phyloP scores from a whole-genome alignment of 140 eudicot genomes.

The Eryngium alpinum region DNA sequence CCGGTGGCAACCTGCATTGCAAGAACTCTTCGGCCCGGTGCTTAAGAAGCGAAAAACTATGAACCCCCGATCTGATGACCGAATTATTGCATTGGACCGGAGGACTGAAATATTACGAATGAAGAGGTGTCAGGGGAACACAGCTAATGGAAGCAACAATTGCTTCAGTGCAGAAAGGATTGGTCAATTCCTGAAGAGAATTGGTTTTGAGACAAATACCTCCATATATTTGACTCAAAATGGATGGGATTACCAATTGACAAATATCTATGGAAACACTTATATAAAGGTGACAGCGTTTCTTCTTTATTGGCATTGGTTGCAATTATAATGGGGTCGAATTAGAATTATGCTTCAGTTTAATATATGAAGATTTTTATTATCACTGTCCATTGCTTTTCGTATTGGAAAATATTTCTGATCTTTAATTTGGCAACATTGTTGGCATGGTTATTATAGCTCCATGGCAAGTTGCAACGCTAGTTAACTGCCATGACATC shows the following conservation, averaged over 20 bases:
- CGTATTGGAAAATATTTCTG: neutral
- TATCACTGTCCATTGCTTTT: no score
- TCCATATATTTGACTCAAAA: conserved; percentile 53
- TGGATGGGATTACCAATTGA: conserved; percentile 32
- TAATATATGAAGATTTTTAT: no score
- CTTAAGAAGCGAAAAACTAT: conserved; percentile 26
- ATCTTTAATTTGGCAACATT: no score
- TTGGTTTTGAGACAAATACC: conserved; percentile 22
- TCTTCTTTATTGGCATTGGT: neutral
- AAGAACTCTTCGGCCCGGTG: conserved; percentile 39
- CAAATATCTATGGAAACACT: conserved; percentile 10
- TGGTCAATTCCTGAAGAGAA: conserved; percentile 37
- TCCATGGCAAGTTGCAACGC: no score
- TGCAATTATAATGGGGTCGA: neutral
- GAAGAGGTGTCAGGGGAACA: conserved; percentile 23
- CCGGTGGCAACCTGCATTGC: conserved; percentile 37
- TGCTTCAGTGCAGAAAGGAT: conserved; percentile 48
- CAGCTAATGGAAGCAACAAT: conserved; percentile 24
- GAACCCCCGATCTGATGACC: conserved; percentile 35
- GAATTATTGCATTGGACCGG: conserved; percentile 52
- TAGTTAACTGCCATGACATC: no score
- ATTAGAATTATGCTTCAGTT: neutral
- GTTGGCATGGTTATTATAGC: no score
- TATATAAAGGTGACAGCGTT: conserved; percentile 56
- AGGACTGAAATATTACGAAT: no score